A percentile compares a stretch with the other conserved stretches of the same genome.
Evolutionary conservation across 305 asterid genomes (phyloP).

Genomic region (Vinca major): DNA sequence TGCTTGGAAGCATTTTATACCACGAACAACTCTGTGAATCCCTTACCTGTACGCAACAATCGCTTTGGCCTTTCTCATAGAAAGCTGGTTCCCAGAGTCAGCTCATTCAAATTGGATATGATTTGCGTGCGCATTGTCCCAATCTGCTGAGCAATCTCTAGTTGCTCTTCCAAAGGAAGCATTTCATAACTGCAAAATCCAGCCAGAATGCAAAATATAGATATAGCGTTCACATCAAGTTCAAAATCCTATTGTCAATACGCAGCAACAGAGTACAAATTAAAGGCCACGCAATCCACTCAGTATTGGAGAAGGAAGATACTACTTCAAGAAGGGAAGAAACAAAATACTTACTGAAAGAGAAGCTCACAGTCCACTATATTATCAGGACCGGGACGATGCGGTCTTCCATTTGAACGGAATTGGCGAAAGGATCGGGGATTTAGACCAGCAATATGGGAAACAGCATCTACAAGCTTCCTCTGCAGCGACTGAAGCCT

Average conservation of each 20-base stretch:
- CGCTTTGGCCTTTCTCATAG: slow-evolving; percentile 27
- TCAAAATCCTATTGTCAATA: background rate
- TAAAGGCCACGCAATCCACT: background rate
- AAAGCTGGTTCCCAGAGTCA: slow-evolving; percentile 72
- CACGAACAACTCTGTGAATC: background rate
- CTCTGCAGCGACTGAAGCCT: slow-evolving; percentile 92
- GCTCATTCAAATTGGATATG: slow-evolving; percentile 75
- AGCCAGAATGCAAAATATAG: background rate
- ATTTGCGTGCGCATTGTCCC: slow-evolving; percentile 84
- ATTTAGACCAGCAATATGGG: slow-evolving; percentile 87
- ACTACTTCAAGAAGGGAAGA: background rate
- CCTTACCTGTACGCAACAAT: background rate
- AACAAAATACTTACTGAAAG: slow-evolving; percentile 46
- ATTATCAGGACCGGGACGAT: slow-evolving; percentile 94
- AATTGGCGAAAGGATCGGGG: slow-evolving; percentile 83
- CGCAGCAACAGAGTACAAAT: background rate
- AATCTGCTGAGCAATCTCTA: slow-evolving; percentile 70
- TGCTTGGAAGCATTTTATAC: background rate
- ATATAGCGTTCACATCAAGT: background rate
- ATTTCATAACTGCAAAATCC: slow-evolving; percentile 62
- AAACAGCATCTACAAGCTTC: slow-evolving; percentile 77
- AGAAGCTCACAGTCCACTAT: slow-evolving; percentile 91
- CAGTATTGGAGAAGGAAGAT: background rate
- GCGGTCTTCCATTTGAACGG: slow-evolving; percentile 86
- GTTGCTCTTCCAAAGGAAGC: slow-evolving; percentile 75